Conservation (phyloP, 1,284 basidiomycete genomes). For the Schizophyllum commune region DNA sequence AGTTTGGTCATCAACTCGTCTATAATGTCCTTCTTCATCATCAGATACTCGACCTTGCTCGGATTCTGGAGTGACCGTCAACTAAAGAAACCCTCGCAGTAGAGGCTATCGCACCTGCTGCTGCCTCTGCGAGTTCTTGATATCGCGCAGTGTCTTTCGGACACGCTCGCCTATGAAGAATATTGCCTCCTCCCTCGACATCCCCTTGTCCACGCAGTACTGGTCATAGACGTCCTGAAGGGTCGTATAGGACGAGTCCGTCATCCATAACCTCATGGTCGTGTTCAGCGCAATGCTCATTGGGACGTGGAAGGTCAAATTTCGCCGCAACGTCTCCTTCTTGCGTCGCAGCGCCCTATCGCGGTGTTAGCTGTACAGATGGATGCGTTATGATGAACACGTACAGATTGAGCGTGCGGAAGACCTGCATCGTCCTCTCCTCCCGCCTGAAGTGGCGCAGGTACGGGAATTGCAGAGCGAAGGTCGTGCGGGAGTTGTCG, state of each 20-base stretch:
- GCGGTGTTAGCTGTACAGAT: background rate
- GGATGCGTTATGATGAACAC: conserved; percentile 14
- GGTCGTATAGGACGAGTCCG: conserved; percentile 86
- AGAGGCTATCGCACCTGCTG: conserved; percentile 7
- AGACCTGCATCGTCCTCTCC: conserved; percentile 88
- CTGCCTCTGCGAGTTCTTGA: conserved; percentile 41
- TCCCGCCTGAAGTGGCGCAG: conserved; percentile 87
- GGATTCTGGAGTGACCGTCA: conserved; percentile 24
- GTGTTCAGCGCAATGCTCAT: conserved; percentile 83
- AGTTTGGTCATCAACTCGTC: conserved; percentile 90
- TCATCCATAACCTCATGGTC: conserved; percentile 81
- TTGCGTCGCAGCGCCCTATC: conserved; percentile 74
- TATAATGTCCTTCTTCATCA: conserved; percentile 81
- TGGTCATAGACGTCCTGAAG: conserved; percentile 94
- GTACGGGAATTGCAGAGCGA: conserved; percentile 88
- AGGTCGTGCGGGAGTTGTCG: conserved; percentile 84
- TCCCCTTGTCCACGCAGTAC: conserved; percentile 72
- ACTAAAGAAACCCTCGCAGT: conserved; percentile 1
- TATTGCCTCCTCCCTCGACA: conserved; percentile 86
- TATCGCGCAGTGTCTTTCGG: conserved; percentile 61
- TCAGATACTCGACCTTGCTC: conserved; percentile 62
- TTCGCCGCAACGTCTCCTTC: conserved; percentile 92
- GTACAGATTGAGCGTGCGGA: conserved; percentile 89
- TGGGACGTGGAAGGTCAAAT: conserved; percentile 88
- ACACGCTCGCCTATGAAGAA: conserved; percentile 80